Evolutionary conservation across 176 grass and related monocot species (phyloP).

Genomic region (Guadua angustifolia): DNA sequence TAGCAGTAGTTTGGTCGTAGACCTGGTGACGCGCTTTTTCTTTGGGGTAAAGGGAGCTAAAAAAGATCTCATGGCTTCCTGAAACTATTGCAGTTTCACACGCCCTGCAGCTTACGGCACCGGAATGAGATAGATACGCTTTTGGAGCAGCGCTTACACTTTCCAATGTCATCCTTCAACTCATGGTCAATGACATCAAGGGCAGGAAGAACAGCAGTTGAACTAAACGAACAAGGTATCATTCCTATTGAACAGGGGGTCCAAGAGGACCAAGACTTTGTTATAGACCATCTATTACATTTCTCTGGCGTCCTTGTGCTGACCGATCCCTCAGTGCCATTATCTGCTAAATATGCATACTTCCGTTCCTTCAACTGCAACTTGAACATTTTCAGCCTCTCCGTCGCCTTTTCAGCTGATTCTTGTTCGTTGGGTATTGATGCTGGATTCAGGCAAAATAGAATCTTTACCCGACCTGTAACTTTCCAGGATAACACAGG

Average conservation of each 20-base stretch:
- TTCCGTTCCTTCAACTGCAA: conserved; percentile 41
- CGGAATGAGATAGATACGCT: too few species aligned
- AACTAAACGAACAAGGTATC: conserved; percentile 89
- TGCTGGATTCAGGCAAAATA: conserved; percentile 32
- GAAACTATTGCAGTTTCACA: too few species aligned
- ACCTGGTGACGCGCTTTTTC: too few species aligned
- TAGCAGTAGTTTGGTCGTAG: too few species aligned
- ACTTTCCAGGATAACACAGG: conserved; percentile 39
- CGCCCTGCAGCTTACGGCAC: too few species aligned
- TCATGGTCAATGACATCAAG: conserved; percentile 44
- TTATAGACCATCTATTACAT: conserved; percentile 58
- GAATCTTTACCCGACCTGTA: conserved; percentile 39
- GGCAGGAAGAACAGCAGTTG: conserved; percentile 67
- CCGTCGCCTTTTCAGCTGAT: conserved; percentile 49
- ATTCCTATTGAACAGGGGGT: conserved; percentile 77
- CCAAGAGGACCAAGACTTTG: conserved; percentile 76
- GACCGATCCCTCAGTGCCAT: conserved; percentile 4
- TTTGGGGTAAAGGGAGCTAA: too few species aligned
- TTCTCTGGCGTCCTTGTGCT: conserved; percentile 38
- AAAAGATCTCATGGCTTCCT: too few species aligned
- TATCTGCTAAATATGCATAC: not conserved
- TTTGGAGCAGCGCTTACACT: too few species aligned
- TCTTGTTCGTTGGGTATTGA: conserved; percentile 39
- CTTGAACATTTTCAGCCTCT: conserved; percentile 60
- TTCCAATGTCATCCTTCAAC: not conserved